Conservation (phyloP, 805 yeast genomes). For the Naumovozyma baii region DNA sequence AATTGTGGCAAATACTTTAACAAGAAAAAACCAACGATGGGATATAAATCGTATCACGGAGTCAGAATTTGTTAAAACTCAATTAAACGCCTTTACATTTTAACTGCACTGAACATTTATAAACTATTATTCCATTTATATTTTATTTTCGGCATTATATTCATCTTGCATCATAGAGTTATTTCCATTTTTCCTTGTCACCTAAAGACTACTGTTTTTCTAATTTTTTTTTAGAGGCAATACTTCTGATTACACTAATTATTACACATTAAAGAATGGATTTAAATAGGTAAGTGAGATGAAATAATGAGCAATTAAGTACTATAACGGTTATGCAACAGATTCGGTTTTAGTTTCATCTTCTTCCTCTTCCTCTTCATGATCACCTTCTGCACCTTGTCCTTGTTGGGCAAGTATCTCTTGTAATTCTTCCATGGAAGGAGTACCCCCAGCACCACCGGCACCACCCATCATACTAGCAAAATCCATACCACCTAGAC, state of each 20-base stretch:
- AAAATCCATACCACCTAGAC: slow-evolving; percentile 20
- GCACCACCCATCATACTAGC: slow-evolving; percentile 20
- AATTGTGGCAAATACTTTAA: slow-evolving; percentile 23
- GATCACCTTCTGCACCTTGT: slow-evolving; percentile 26
- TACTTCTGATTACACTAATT: neutral
- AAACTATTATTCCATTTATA: too few relatives aligned
- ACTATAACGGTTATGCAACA: neutral
- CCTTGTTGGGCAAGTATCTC: slow-evolving; percentile 3
- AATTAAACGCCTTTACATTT: neutral
- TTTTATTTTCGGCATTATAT: too few relatives aligned
- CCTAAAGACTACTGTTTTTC: too few relatives aligned
- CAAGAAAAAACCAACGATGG: slow-evolving; percentile 27
- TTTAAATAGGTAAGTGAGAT: too few relatives aligned
- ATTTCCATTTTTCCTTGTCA: too few relatives aligned
- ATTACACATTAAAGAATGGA: neutral
- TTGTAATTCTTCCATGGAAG: slow-evolving; percentile 3
- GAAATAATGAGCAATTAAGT: neutral
- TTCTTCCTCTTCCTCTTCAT: slow-evolving; percentile 13
- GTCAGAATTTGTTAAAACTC: slow-evolving; percentile 13
- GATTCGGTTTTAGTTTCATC: neutral
- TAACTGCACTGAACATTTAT: too few relatives aligned
- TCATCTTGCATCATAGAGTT: too few relatives aligned
- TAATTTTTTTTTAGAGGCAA: neutral
- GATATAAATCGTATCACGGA: slow-evolving; percentile 17
- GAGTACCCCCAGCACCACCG: slow-evolving; percentile 33